Percentiles rank a stretch among this genome's conserved stretches.
These are phyloP conservation scores for Dunaliella salina DNA, from an alignment of 163 green algal genomes.

Conservation along the genomic window DNA sequence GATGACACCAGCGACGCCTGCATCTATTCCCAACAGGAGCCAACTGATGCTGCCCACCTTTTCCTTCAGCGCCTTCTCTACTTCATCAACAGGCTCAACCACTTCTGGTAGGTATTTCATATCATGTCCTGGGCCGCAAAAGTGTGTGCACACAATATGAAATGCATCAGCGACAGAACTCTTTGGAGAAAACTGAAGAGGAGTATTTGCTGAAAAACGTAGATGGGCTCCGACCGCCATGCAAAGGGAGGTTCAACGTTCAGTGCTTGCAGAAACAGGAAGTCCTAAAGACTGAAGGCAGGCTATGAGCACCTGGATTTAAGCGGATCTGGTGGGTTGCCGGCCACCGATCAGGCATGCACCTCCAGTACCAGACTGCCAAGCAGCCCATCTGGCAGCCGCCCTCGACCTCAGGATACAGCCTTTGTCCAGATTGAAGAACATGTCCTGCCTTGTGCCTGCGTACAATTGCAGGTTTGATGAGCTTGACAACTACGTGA, in stretches of 20 bases:
- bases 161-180: neutral
- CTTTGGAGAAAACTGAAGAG: neutral
- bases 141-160: neutral
- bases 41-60: slow-evolving; percentile 26
- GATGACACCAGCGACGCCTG: neutral
- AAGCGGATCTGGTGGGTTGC: neutral
- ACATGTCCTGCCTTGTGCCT: neutral
- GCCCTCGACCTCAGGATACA: neutral
- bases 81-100: slow-evolving; percentile 54
- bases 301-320: neutral
- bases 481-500: slow-evolving; percentile 50
- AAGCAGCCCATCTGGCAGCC: neutral
- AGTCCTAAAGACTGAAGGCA: too few relatives aligned
- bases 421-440: neutral
- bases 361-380: neutral
- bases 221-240: neutral
- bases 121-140: too few relatives aligned
- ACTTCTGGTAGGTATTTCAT: slow-evolving; percentile 49
- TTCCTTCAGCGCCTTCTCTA: slow-evolving; percentile 61
- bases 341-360: neutral
- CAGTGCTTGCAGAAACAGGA: too few relatives aligned
- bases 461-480: slow-evolving; percentile 46
- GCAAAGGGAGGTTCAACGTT: neutral
- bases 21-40: neutral
- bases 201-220: neutral